phyloP scores from a whole-genome alignment of 495 filamentous ascomycete species.

The Hypoxylon rickii region DNA sequence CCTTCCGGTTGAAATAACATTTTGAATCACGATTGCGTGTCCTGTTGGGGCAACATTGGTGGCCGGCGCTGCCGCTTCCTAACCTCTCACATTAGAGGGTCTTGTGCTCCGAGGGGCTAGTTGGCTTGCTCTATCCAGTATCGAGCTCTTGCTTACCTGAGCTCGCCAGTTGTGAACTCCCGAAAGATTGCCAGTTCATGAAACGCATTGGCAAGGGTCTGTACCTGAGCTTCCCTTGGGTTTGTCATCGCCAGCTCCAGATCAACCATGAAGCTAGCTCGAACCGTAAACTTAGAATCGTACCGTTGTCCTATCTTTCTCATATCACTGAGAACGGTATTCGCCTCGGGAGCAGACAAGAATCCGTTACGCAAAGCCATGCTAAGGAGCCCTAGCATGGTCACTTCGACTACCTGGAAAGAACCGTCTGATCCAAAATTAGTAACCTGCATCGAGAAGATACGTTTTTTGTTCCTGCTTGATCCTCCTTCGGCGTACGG shows the following conservation, averaged over 20 bases:
- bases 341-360: slow-evolving; percentile 19
- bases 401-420: slow-evolving; percentile 23
- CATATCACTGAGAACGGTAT: slow-evolving; percentile 17
- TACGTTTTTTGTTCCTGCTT: no score
- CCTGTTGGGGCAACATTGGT: background rate
- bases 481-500: no score
- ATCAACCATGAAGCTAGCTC: slow-evolving; percentile 32
- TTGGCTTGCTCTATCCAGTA: background rate
- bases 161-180: slow-evolving; percentile 32
- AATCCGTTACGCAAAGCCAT: slow-evolving; percentile 33
- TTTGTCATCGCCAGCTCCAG: slow-evolving; percentile 31
- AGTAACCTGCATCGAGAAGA: slow-evolving; percentile 1
- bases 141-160: slow-evolving; percentile 24
- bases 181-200: slow-evolving; percentile 30
- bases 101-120: slow-evolving; percentile 3
- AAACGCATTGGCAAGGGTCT: slow-evolving; percentile 28
- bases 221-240: slow-evolving; percentile 25
- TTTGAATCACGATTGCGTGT: background rate
- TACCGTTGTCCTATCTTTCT: slow-evolving; percentile 19
- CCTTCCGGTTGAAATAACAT: background rate
- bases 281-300: slow-evolving; percentile 16
- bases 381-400: slow-evolving; percentile 27
- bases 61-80: slow-evolving; percentile 4
- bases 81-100: slow-evolving; percentile 15
- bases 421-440: slow-evolving; percentile 15